Conservation (phyloP, 495 filamentous ascomycete species). For the Wilcoxina mikolae region DNA sequence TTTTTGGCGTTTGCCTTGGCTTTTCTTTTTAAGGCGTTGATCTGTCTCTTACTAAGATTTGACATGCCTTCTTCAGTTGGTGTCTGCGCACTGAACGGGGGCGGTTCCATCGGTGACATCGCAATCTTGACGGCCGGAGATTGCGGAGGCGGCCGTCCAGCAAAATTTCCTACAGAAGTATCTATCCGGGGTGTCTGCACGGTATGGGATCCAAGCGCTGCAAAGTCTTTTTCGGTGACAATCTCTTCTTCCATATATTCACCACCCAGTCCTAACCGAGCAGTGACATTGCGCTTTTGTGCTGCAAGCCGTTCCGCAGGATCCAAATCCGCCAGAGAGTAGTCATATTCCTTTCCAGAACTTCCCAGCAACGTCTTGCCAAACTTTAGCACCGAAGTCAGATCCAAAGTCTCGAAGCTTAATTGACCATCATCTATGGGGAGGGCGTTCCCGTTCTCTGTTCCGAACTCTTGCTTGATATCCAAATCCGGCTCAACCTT, state of each 20-base stretch:
- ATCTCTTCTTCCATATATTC: conserved; percentile 76
- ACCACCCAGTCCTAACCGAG: conserved; percentile 70
- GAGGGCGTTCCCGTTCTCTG: conserved; percentile 37
- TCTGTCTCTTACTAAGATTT: conserved; percentile 72
- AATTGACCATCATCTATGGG: conserved; percentile 30
- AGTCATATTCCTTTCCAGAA: conserved; percentile 69
- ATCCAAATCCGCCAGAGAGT: conserved; percentile 63
- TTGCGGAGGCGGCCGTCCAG: conserved; percentile 22
- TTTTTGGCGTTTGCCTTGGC: conserved; percentile 70
- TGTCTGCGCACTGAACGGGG: conserved; percentile 28
- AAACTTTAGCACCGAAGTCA: conserved; percentile 60
- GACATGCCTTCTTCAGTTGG: conserved; percentile 44
- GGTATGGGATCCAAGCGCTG: conserved; percentile 29
- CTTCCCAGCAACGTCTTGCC: conserved; percentile 72
- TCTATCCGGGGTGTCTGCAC: conserved; percentile 26
- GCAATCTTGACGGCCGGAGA: conserved; percentile 32
- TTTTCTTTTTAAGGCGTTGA: conserved; percentile 87
- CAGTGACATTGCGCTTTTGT: conserved; percentile 74
- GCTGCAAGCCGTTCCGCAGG: conserved; percentile 63
- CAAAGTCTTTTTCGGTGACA: conserved; percentile 46
- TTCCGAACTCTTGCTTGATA: conserved; percentile 19
- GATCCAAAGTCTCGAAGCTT: conserved; percentile 57
- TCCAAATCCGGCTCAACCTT: conserved; percentile 28
- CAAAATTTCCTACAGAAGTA: conserved; percentile 26
- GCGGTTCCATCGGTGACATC: conserved; percentile 24